These are phyloP conservation scores for Plasmodium cynomolgi DNA, from an alignment of 169 alveolate genomes.

Conservation along the genomic window DNA sequence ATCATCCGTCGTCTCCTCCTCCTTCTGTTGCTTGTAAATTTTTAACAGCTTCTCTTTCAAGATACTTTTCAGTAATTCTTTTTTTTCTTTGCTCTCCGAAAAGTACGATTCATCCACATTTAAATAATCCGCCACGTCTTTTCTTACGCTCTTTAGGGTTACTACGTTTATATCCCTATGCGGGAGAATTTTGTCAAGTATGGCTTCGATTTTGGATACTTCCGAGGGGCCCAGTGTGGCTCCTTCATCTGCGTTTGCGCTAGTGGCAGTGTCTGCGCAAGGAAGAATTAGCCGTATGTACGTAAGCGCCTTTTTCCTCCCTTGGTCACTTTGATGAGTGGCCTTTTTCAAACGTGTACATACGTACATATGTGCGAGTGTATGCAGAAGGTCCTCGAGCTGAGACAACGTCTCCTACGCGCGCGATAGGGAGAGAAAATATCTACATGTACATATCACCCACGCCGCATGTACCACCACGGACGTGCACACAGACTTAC, in stretches of 20 bases:
- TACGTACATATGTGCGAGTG: neutral
- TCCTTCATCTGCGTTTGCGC: neutral
- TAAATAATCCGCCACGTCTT: slow-evolving; percentile 67
- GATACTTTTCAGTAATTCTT: slow-evolving; percentile 46
- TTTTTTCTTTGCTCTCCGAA: slow-evolving; percentile 59
- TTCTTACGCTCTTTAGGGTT: slow-evolving; percentile 64
- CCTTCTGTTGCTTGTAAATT: slow-evolving; percentile 45
- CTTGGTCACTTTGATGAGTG: neutral
- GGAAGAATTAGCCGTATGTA: neutral
- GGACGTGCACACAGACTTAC: neutral
- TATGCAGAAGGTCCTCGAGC: neutral
- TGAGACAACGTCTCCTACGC: neutral
- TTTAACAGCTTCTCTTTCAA: slow-evolving; percentile 54
- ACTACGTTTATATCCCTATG: slow-evolving; percentile 46
- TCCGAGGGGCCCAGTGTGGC: slow-evolving; percentile 1
- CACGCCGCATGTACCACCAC: neutral
- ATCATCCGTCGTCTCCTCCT: slow-evolving; percentile 7
- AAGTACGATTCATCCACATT: slow-evolving; percentile 63
- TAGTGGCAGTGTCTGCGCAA: neutral
- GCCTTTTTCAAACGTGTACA: neutral
- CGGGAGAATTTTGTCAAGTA: slow-evolving; percentile 68
- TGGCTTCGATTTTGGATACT: slow-evolving; percentile 23
- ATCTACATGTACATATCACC: neutral
- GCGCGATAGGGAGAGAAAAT: neutral
- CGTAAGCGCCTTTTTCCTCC: neutral